Evolutionary conservation across 208 protist genomes (phyloP), one percentile per base, ranked within the genome.

Genomic region (Acanthamoeba rhysodes): DNA sequence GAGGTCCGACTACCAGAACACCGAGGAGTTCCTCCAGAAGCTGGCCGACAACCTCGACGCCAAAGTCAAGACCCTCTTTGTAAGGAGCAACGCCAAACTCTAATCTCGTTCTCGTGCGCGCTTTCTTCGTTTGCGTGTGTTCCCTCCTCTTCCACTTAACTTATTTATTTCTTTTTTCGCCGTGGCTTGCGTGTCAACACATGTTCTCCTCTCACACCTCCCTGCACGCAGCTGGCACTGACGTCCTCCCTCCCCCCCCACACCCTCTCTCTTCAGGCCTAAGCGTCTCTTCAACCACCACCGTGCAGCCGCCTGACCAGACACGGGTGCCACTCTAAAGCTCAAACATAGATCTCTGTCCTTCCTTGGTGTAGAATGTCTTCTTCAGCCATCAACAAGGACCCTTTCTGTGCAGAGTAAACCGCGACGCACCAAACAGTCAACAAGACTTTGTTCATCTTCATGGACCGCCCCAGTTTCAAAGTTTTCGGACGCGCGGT

Each of bases 1-100:
- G 6, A 59, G 53, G 48, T 24, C n/a, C 16, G 82, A 90, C 82
- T 90, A 90, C 82, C 82, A 70, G 53, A 59, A 64, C 82, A 90
- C 82, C 20, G 50, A 90, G 57, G 82, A 90, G 32, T 90, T 90
- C 57, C 57, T 90, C 53, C 48, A 68, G 53, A 90, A 57, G 50
- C 57, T 90, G 45, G 82, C 82, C 29, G 82, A 90, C 53, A 90
- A 66, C 50, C 82, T 90, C 29, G 82, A 90, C 29, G 82, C 82
- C 82, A 90, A 68, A 68, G 12, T 90, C 53, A 90, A 90, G 82
- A 22, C 45, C 50, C 10, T 90, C 82, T 68, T 59, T 90, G 82
- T 82, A 82, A 82, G 74, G 74, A 53, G 74, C 74, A 82, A 82
- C 74, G 66, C 66, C 66, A 82, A 82, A 82, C 74, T 82, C 37